Evolutionary conservation across 345 rosid species (phyloP).

Genomic region (Hibiscus tridactylites): DNA sequence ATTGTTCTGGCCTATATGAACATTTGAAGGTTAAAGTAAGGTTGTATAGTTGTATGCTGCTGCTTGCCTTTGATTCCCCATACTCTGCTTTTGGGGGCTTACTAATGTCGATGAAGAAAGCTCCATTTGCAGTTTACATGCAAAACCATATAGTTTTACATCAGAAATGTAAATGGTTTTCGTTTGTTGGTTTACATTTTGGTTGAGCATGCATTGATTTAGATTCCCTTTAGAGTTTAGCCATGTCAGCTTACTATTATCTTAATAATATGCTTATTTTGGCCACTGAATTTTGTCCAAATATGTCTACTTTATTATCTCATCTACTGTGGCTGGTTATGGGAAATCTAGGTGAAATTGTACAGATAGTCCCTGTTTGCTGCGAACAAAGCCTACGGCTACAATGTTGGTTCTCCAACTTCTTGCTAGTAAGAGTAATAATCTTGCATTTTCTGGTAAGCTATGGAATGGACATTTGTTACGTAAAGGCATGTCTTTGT

Average conservation of each 20-base stretch:
- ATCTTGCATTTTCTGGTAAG: too few species aligned
- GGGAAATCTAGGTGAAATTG: too few species aligned
- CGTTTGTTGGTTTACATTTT: not conserved
- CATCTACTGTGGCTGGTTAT: too few species aligned
- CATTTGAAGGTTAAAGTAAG: constrained; percentile 10
- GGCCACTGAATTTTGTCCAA: too few species aligned
- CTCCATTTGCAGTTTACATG: constrained; percentile 18
- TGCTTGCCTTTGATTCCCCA: constrained; percentile 13
- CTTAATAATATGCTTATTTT: too few species aligned
- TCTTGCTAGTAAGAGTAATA: too few species aligned
- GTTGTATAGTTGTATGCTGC: constrained; percentile 31
- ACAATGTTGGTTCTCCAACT: too few species aligned
- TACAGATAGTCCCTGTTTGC: too few species aligned
- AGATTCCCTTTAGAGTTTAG: not conserved
- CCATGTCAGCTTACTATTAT: not conserved
- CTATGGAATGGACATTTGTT: too few species aligned
- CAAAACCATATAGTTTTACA: not conserved
- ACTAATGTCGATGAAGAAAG: constrained; percentile 8
- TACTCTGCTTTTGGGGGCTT: not conserved
- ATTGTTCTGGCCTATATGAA: constrained; percentile 5
- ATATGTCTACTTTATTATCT: too few species aligned
- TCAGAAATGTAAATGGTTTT: not conserved
- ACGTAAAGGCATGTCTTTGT: too few species aligned
- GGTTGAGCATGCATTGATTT: not conserved
- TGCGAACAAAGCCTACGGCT: too few species aligned